A percentile compares a stretch with the other conserved stretches of the same genome.
These are phyloP conservation scores for Pyrus hybrid DNA, from an alignment of 331 rosid species.

Conservation along the genomic window DNA sequence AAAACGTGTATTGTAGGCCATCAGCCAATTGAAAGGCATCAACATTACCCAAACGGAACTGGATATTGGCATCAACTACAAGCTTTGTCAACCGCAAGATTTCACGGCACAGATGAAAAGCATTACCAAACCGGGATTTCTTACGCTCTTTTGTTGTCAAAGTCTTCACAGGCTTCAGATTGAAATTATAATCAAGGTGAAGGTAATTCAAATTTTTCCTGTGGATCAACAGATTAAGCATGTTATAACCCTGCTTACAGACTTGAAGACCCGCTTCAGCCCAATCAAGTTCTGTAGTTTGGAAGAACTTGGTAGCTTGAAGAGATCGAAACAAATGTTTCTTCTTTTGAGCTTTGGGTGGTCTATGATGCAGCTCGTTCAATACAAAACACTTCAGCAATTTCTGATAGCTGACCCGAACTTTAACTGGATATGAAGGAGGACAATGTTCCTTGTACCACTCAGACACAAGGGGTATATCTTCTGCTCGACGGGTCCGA, in stretches of 20 bases:
- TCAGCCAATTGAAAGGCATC: constrained; percentile 99
- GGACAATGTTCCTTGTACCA: constrained; percentile 99
- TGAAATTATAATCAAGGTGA: constrained; percentile 95
- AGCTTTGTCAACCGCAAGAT: constrained; percentile 93
- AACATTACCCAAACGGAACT: constrained; percentile 94
- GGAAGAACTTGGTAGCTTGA: constrained; percentile 93
- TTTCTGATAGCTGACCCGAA: constrained; percentile 91
- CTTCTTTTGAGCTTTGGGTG: constrained; percentile 95
- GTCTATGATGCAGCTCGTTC: constrained; percentile 95
- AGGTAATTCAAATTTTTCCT: constrained; percentile 95
- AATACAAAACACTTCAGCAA: constrained; percentile 87
- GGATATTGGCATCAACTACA: constrained; percentile 98
- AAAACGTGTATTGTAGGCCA: constrained; percentile 93
- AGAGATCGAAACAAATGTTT: constrained; percentile 83
- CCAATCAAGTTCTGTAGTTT: constrained; percentile 95
- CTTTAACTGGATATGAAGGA: constrained; percentile 94
- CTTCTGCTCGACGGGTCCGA: constrained; percentile 80
- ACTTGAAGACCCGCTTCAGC: constrained; percentile 98
- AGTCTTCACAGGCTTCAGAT: constrained; percentile 95
- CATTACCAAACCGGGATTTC: constrained; percentile 97
- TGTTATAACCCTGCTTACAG: constrained; percentile 95
- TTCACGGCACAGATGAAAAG: constrained; percentile 99
- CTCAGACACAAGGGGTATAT: constrained; percentile 89
- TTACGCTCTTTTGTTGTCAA: constrained; percentile 92
- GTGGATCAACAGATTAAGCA: constrained; percentile 87